Conservation (phyloP, 1,284 basidiomycete species). For the Apiotrichum domesticum region DNA sequence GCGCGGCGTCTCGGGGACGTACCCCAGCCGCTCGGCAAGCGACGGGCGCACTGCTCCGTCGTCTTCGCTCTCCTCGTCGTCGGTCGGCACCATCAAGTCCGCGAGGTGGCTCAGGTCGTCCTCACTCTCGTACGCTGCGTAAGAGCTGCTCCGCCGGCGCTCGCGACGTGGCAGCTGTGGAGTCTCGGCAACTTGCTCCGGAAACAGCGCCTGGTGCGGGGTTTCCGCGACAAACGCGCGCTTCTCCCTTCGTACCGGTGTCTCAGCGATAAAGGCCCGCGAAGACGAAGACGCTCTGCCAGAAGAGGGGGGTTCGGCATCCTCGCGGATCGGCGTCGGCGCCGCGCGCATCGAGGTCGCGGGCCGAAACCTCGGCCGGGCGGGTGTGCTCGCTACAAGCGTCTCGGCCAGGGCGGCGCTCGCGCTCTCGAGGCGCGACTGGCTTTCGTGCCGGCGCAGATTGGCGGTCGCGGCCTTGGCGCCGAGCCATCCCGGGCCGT, state of each 20-base stretch:
- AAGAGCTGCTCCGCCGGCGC: no score
- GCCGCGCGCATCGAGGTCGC: conserved; percentile 1
- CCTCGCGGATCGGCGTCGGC: conserved; percentile 40
- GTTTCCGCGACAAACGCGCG: neutral
- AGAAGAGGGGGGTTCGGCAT: conserved; percentile 17
- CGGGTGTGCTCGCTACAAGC: conserved; percentile 38
- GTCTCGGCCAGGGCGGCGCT: conserved; percentile 14
- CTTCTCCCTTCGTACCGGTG: neutral
- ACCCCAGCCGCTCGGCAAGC: neutral
- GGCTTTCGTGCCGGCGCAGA: conserved; percentile 3
- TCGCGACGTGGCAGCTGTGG: no score
- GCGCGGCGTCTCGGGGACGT: conserved; percentile 27
- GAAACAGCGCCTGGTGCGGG: neutral
- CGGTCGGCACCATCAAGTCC: conserved; percentile 41
- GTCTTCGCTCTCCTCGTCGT: conserved; percentile 28
- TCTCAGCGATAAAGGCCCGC: conserved; percentile 5
- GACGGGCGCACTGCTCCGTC: neutral
- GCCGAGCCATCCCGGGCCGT: conserved; percentile 17
- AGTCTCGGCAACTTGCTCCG: no score
- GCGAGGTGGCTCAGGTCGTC: conserved; percentile 21
- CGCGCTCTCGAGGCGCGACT: neutral
- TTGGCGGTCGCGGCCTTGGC: conserved; percentile 2
- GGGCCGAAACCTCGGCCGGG: conserved; percentile 29
- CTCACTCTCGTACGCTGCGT: conserved; percentile 7
- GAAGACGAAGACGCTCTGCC: neutral